These are phyloP conservation scores for Fusarium longipes DNA, from an alignment of 2,329 filamentous ascomycete genomes.

Conservation along the genomic window DNA sequence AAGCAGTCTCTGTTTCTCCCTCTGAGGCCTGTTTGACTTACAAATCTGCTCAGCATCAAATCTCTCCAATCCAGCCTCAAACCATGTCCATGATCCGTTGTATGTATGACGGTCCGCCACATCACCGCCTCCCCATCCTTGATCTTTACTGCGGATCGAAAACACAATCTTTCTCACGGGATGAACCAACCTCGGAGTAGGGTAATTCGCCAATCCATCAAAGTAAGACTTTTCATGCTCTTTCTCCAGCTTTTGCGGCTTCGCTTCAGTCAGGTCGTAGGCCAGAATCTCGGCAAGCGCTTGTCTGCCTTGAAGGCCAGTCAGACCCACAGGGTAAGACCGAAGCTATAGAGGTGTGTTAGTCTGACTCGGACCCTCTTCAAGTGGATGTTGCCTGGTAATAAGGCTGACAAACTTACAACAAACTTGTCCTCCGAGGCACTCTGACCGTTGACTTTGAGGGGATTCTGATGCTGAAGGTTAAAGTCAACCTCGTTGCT, in stretches of 20 bases:
- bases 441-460: slow-evolving; percentile 43
- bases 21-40: slow-evolving; percentile 27
- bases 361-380: not conserved
- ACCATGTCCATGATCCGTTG: slow-evolving; percentile 68
- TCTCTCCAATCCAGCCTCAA: slow-evolving; percentile 70
- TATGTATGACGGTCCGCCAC: slow-evolving; percentile 55
- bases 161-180: slow-evolving; percentile 72
- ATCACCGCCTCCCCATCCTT: slow-evolving; percentile 66
- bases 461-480: slow-evolving; percentile 33
- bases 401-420: slow-evolving; percentile 38
- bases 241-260: slow-evolving; percentile 42
- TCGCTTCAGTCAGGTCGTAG: slow-evolving; percentile 48
- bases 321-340: slow-evolving; percentile 54
- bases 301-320: slow-evolving; percentile 42
- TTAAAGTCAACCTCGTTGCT: slow-evolving; percentile 49
- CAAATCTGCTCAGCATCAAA: slow-evolving; percentile 56
- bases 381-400: not conserved
- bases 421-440: slow-evolving; percentile 50
- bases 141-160: slow-evolving; percentile 66
- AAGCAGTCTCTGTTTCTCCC: not conserved
- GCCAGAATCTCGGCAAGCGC: slow-evolving; percentile 45
- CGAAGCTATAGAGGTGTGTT: slow-evolving; percentile 47
- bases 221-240: slow-evolving; percentile 49
- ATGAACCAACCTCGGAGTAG: slow-evolving; percentile 55
- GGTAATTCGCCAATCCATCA: slow-evolving; percentile 52